phyloP scores from a whole-genome alignment of 768 basidiomycete genomes.

The Trichaptum fuscoviolaceum region DNA sequence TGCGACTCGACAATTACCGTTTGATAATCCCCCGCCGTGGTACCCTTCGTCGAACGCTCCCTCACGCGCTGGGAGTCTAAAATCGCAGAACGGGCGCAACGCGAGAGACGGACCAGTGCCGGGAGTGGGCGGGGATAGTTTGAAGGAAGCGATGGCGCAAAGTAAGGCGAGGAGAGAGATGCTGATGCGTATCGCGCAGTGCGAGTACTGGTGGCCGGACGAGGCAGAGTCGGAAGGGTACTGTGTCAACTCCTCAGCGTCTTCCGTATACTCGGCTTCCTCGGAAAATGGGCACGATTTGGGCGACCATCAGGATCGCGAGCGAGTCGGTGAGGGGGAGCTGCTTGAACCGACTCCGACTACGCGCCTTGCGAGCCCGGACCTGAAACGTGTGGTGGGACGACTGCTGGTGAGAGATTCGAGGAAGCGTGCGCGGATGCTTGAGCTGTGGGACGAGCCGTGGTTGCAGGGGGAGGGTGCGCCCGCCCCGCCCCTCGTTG shows the following conservation, averaged over 20 bases:
- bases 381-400: slow-evolving; percentile 50
- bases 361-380: slow-evolving; percentile 30
- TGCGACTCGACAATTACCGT: slow-evolving; percentile 65
- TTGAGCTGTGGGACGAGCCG: slow-evolving; percentile 52
- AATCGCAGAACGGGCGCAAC: slow-evolving; percentile 20
- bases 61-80: slow-evolving; percentile 26
- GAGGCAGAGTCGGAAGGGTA: not conserved
- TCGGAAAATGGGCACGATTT: not conserved
- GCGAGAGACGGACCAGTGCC: slow-evolving; percentile 12
- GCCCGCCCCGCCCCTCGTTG: slow-evolving; percentile 20
- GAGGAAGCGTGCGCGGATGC: slow-evolving; percentile 52
- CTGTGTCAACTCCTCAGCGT: not conserved
- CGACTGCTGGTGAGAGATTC: slow-evolving; percentile 68
- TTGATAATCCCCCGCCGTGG: slow-evolving; percentile 34
- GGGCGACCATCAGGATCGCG: not conserved
- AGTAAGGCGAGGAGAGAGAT: slow-evolving; percentile 42
- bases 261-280: not conserved
- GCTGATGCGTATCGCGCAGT: slow-evolving; percentile 76
- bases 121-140: slow-evolving; percentile 11
- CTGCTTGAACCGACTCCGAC: slow-evolving; percentile 31
- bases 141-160: not conserved
- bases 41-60: not conserved
- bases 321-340: not conserved
- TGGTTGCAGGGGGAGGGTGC: slow-evolving; percentile 41
- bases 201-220: slow-evolving; percentile 71